Conservation (phyloP, 352 stramenopile species). For the Globisporangium camurandrum region DNA sequence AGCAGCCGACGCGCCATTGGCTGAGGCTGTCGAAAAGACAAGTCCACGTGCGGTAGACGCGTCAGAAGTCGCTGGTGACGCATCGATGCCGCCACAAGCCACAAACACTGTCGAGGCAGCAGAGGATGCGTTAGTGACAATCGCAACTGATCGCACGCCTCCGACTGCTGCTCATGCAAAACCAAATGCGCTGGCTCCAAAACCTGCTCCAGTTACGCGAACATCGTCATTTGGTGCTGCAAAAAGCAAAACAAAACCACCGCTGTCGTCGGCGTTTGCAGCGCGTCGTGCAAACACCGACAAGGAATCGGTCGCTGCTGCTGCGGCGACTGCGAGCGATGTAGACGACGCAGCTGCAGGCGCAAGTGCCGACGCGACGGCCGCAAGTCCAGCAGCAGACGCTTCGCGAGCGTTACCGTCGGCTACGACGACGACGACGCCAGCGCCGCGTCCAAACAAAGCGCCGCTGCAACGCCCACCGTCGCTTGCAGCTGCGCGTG, state of each 20-base stretch:
- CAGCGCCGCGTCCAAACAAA: neutral
- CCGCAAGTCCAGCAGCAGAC: too few relatives aligned
- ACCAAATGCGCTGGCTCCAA: neutral
- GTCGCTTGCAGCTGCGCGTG: conserved; percentile 25
- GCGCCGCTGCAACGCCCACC: conserved; percentile 6
- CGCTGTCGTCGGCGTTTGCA: conserved; percentile 4
- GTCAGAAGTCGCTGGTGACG: neutral
- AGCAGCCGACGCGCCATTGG: neutral
- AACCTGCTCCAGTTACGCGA: neutral
- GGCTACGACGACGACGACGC: too few relatives aligned
- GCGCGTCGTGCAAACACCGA: conserved; percentile 19
- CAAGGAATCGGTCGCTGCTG: neutral
- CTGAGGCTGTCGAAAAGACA: neutral
- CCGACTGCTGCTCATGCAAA: too few relatives aligned
- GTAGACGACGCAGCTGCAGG: neutral
- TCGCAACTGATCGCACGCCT: too few relatives aligned
- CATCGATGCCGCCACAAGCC: neutral
- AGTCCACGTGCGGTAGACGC: too few relatives aligned
- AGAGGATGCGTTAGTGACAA: neutral
- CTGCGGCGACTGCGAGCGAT: conserved; percentile 6
- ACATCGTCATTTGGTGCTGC: conserved; percentile 18
- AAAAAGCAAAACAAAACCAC: conserved; percentile 2
- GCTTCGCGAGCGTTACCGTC: too few relatives aligned
- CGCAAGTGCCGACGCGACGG: neutral
- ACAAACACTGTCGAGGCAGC: neutral